Evolutionary conservation across 768 basidiomycete species (phyloP).

Genomic region (Suillus variegatus): DNA sequence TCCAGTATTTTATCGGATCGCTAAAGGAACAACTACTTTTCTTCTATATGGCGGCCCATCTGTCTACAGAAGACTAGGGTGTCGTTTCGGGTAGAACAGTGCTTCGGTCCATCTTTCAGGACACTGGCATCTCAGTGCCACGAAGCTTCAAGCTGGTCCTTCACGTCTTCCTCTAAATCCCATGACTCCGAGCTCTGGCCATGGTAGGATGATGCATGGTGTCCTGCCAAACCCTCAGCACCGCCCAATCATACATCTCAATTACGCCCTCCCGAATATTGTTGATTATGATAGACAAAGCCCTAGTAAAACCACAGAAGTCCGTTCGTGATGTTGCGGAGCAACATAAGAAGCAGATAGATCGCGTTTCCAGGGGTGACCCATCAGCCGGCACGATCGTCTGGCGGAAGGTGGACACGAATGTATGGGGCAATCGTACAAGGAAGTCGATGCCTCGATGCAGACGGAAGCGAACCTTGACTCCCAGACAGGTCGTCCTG

Average conservation of each 20-base stretch:
- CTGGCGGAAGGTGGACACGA: conserved; percentile 82
- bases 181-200: conserved; percentile 24
- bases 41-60: background rate
- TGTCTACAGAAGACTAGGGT: conserved; percentile 36
- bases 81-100: background rate
- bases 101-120: conserved; percentile 51
- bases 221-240: conserved; percentile 19
- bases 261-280: conserved; percentile 22
- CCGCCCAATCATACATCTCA: conserved; percentile 18
- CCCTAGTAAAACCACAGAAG: conserved; percentile 70
- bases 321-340: conserved; percentile 91
- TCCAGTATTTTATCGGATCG: background rate
- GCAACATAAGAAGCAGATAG: conserved; percentile 78
- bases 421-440: conserved; percentile 89
- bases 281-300: conserved; percentile 31
- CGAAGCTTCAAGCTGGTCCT: background rate
- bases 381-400: conserved; percentile 47
- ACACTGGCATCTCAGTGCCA: conserved; percentile 29
- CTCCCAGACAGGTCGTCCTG: conserved; percentile 59
- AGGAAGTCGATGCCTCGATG: conserved; percentile 80
- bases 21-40: background rate
- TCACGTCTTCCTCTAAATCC: conserved; percentile 32
- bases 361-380: conserved; percentile 65
- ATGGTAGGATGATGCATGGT: conserved; percentile 13
- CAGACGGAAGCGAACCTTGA: conserved; percentile 60